phyloP scores from a whole-genome alignment of 2,329 filamentous ascomycete genomes.

The Tolypocladium inflatum region DNA sequence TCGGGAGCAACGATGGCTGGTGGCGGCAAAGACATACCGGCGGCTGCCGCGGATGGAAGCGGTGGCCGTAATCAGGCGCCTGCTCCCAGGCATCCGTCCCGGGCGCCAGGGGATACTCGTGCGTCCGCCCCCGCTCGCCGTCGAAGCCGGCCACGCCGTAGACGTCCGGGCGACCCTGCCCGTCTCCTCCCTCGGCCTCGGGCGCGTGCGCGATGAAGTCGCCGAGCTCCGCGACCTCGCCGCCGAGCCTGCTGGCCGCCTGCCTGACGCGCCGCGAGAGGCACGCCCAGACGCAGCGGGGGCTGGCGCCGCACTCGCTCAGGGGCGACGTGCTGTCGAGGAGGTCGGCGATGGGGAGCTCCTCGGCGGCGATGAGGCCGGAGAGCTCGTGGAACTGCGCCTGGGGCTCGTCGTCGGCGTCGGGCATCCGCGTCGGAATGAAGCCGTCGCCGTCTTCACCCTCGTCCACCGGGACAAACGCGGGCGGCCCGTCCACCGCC shows the following conservation, averaged over 20 bases:
- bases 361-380: conserved; percentile 31
- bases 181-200: background rate
- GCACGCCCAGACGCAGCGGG: conserved; percentile 30
- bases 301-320: conserved; percentile 9
- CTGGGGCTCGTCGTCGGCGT: conserved; percentile 22
- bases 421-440: background rate
- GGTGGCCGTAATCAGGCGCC: background rate
- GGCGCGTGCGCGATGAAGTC: background rate
- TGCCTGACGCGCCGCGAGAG: conserved; percentile 28
- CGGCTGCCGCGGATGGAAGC: background rate
- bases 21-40: background rate
- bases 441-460: background rate
- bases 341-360: conserved; percentile 26
- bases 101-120: background rate
- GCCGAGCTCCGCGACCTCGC: conserved; percentile 2
- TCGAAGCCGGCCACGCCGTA: background rate
- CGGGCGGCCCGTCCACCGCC: too few species aligned
- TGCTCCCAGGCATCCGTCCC: background rate
- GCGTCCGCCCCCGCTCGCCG: background rate
- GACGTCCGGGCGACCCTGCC: too few species aligned
- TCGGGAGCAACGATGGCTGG: background rate
- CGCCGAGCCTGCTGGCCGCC: conserved; percentile 11
- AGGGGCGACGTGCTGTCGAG: conserved; percentile 16
- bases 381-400: conserved; percentile 34
- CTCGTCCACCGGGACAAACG: background rate